These are phyloP conservation scores for Neltuma alba DNA, from an alignment of 306 rosid genomes.

Conservation along the genomic window DNA sequence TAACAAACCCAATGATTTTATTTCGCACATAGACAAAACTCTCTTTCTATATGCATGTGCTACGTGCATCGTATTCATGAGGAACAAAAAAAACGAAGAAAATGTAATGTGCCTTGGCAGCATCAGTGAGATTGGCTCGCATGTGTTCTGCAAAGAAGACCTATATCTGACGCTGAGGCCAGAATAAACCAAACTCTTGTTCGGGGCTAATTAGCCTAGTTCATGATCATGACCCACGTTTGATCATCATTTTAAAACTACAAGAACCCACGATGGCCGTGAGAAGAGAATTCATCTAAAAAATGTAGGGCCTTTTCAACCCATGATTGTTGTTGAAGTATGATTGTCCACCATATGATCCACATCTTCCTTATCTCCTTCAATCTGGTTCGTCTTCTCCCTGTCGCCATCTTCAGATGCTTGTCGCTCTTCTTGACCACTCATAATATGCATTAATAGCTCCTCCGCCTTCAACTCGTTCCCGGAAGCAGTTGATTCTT, in stretches of 20 bases:
- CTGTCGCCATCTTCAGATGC: slow-evolving; percentile 48
- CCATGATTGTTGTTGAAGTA: slow-evolving; percentile 47
- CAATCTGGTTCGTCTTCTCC: slow-evolving; percentile 43
- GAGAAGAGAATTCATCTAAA: not conserved
- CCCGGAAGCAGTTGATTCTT: slow-evolving; percentile 42
- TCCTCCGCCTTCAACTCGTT: slow-evolving; percentile 74
- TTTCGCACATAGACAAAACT: not conserved
- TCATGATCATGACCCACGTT: slow-evolving; percentile 21
- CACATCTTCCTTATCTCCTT: slow-evolving; percentile 33
- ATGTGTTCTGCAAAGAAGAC: not conserved
- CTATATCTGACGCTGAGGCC: not conserved
- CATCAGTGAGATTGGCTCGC: not conserved
- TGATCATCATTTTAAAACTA: not conserved
- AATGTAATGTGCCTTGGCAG: not conserved
- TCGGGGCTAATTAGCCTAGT: not conserved
- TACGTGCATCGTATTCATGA: not conserved
- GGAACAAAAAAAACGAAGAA: not conserved
- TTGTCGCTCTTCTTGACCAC: slow-evolving; percentile 50
- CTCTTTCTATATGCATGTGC: not conserved
- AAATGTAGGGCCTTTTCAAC: slow-evolving; percentile 35
- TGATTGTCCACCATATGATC: slow-evolving; percentile 36
- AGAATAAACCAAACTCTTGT: not conserved
- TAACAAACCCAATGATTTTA: not conserved
- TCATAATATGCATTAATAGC: slow-evolving; percentile 78
- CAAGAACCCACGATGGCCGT: not conserved